A percentile compares a stretch with the other conserved stretches of the same genome.
These are phyloP conservation scores for Fusarium armeniacum DNA, from an alignment of 2,329 filamentous ascomycete species.

Conservation along the genomic window DNA sequence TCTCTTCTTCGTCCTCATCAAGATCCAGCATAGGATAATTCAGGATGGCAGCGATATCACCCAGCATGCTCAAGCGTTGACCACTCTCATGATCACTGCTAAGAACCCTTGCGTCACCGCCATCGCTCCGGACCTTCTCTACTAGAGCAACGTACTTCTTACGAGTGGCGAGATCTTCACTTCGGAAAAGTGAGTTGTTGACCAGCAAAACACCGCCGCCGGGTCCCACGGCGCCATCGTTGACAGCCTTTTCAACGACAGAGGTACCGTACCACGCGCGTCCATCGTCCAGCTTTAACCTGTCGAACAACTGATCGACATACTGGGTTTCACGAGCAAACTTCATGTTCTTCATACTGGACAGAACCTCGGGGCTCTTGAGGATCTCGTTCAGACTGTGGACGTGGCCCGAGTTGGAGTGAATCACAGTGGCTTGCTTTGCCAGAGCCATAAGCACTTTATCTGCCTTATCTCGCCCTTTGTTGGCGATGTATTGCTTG, in stretches of 20 bases:
- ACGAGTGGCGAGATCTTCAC: constrained; percentile 80
- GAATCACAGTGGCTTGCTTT: constrained; percentile 79
- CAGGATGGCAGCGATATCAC: constrained; percentile 89
- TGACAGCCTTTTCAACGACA: constrained; percentile 86
- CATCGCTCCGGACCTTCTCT: constrained; percentile 87
- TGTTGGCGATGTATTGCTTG: constrained; percentile 77
- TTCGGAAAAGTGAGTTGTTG: constrained; percentile 89
- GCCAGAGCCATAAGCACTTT: constrained; percentile 75
- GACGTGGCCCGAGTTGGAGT: constrained; percentile 86
- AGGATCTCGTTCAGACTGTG: constrained; percentile 91
- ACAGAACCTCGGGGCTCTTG: constrained; percentile 81
- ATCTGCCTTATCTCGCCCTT: constrained; percentile 70
- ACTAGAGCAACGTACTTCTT: constrained; percentile 88
- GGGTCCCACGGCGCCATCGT: constrained; percentile 87
- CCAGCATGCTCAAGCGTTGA: constrained; percentile 83
- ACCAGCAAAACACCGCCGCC: constrained; percentile 84
- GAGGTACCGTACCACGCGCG: constrained; percentile 90
- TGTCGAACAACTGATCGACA: constrained; percentile 86
- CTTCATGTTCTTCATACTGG: constrained; percentile 86
- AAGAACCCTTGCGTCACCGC: constrained; percentile 88
- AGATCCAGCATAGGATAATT: constrained; percentile 89
- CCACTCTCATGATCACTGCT: constrained; percentile 97
- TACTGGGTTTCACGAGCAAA: constrained; percentile 85
- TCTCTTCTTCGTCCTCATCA: constrained; percentile 74
- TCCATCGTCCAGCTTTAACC: constrained; percentile 86